A percentile compares a stretch with the other conserved stretches of the same genome.
Conservation (phyloP, 192 early-diverging fungal genomes). For the Coemansia sp. region DNA sequence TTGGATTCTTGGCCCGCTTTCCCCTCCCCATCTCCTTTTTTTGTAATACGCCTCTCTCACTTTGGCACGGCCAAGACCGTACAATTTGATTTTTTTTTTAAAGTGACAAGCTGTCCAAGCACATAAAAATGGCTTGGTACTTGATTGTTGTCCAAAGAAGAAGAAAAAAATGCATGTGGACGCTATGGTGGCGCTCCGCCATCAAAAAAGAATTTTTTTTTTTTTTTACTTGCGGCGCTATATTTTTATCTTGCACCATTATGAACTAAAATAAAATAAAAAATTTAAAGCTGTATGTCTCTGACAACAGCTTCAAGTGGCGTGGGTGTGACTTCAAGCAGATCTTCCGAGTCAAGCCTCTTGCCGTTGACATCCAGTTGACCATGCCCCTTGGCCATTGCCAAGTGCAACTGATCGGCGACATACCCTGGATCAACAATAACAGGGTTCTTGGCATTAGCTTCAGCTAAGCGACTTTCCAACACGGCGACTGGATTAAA, state of each 20-base stretch:
- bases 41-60: too few relatives aligned
- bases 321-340: background rate
- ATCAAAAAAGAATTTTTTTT: too few relatives aligned
- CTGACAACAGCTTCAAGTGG: background rate
- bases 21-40: too few relatives aligned
- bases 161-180: too few relatives aligned
- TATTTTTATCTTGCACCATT: too few relatives aligned
- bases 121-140: too few relatives aligned
- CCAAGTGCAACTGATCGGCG: background rate
- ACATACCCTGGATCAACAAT: background rate
- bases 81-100: too few relatives aligned
- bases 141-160: too few relatives aligned
- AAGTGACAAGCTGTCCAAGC: too few relatives aligned
- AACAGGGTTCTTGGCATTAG: background rate
- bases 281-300: background rate
- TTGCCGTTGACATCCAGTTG: background rate
- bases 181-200: too few relatives aligned
- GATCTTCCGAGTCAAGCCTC: background rate
- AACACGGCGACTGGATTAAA: background rate
- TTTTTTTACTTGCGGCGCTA: too few relatives aligned
- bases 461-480: background rate
- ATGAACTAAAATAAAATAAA: too few relatives aligned
- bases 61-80: conserved; percentile 3
- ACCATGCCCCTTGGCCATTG: background rate
- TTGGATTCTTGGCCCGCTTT: conserved; percentile 1